Base-by-base conservation (phyloP, 192 early-diverging fungal species). In the Phlyctochytrium bullatum region DNA sequence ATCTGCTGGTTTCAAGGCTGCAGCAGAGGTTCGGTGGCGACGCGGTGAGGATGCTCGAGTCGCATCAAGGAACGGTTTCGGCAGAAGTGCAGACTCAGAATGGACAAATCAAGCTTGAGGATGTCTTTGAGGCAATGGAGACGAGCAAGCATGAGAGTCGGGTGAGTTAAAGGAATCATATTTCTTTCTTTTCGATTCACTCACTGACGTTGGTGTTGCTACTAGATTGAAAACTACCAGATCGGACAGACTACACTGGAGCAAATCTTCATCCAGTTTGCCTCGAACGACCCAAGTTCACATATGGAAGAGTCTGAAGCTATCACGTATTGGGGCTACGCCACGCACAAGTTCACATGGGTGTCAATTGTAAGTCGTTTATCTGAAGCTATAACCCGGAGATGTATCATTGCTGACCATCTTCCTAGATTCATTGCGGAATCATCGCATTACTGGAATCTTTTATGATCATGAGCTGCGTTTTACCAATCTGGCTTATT, bases 91-190 rank as follows among this genome's bases (percentile, higher is more conserved):
- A 57, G 20, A 57, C 27, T 14, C 4, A 10, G 27, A 28, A 57
- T 14, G 54, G 54, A 57, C 14, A 28, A 6, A 88, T 85, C 0
- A 34, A 75, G 28, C 74, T 91, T 20, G 62, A 76, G 50, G 51
- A 60, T 16, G 51, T 91, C 23, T 90, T 91, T 75, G 75, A 79
- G 40, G 59, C 70, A 34, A 74, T 91, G 53, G 85, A 91, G 68
- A 59, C 57, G 2, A 61, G 78, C 24, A 84, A 86, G 35, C n/a
- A n/a, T n/a, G n/a, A n/a, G n/a, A n/a, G n/a, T n/a, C n/a, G n/a
- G 72, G 71, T 3, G 67, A 78, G 28, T 6, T 20, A 47, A 47
- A 14, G 40, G 10, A 47, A 47, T 6, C 20, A 14, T 47, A 47
- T 47, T 47, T 20, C 20, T 47, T 47, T 47, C 40, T 47, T 47